Conservation (phyloP, 305 asterid genomes). For the Fraxinus velutina region DNA sequence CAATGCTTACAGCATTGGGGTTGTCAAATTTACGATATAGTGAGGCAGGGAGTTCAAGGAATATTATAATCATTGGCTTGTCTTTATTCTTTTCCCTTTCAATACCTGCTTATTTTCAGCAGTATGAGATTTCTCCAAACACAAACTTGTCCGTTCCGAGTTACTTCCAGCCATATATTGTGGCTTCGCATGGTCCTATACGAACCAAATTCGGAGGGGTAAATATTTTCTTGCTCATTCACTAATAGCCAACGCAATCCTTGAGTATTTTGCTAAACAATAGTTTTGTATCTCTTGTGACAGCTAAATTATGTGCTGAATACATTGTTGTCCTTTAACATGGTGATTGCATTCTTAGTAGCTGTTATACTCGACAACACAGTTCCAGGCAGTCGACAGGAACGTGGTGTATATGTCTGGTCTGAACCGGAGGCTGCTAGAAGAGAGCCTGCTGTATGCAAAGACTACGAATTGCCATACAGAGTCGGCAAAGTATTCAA, state of each 20-base stretch:
- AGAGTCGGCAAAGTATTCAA: conserved; percentile 76
- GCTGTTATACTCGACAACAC: conserved; percentile 92
- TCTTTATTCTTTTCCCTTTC: conserved; percentile 85
- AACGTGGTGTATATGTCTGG: conserved; percentile 94
- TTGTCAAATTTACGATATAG: conserved; percentile 89
- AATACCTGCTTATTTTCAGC: conserved; percentile 91
- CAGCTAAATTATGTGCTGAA: conserved; percentile 85
- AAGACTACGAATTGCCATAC: conserved; percentile 80
- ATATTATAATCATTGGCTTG: conserved; percentile 86
- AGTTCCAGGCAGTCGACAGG: conserved; percentile 88
- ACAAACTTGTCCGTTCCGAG: conserved; percentile 75
- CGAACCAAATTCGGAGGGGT: conserved; percentile 73
- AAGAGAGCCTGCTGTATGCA: conserved; percentile 82
- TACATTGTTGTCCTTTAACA: conserved; percentile 79
- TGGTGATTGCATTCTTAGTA: conserved; percentile 85
- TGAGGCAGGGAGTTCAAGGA: conserved; percentile 97
- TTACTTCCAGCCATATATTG: conserved; percentile 79
- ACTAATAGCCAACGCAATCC: not conserved
- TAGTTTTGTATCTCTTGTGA: conserved; percentile 13
- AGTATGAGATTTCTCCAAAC: conserved; percentile 77
- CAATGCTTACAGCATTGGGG: conserved; percentile 93
- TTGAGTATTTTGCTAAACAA: not conserved
- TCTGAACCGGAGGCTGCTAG: conserved; percentile 84
- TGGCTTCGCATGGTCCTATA: conserved; percentile 93
- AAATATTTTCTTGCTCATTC: conserved; percentile 14